Conservation (phyloP, 2,329 filamentous ascomycete genomes). For the Apiospora kogelbergensis region DNA sequence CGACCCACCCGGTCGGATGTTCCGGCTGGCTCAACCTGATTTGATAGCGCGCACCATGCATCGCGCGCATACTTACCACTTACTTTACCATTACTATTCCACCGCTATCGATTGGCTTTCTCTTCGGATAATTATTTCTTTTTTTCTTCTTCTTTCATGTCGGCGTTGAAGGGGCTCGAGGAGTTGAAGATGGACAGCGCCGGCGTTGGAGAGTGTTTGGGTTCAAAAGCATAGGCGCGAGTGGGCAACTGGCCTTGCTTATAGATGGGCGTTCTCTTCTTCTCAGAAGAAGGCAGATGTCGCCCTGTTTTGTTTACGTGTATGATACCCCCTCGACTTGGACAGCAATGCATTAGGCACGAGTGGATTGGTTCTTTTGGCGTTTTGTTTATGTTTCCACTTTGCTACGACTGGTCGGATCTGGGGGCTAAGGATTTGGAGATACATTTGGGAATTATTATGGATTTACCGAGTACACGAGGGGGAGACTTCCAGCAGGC, state of each 20-base stretch:
- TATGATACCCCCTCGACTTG: not conserved
- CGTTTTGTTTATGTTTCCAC: not conserved
- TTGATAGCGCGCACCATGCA: not conserved
- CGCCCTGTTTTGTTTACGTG: not conserved
- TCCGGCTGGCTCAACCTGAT: not conserved
- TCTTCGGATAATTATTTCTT: not conserved
- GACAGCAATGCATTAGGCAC: slow-evolving; percentile 1
- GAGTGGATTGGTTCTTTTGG: not conserved
- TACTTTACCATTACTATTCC: not conserved
- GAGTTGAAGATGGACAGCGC: not conserved
- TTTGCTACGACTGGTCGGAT: not conserved
- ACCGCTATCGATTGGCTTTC: not conserved
- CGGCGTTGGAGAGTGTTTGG: not conserved
- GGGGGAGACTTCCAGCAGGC: not conserved
- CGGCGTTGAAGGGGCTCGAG: not conserved
- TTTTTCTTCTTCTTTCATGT: not conserved
- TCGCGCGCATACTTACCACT: not conserved
- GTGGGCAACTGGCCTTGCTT: not conserved
- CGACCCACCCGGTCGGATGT: too few relatives aligned
- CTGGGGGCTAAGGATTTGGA: not conserved
- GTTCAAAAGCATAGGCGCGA: not conserved
- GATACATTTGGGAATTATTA: not conserved
- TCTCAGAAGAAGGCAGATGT: not conserved
- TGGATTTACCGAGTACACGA: not conserved
- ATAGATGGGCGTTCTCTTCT: not conserved